Conservation (phyloP, 2,329 filamentous ascomycete genomes). For the Berkeleyomyces basicola region DNA sequence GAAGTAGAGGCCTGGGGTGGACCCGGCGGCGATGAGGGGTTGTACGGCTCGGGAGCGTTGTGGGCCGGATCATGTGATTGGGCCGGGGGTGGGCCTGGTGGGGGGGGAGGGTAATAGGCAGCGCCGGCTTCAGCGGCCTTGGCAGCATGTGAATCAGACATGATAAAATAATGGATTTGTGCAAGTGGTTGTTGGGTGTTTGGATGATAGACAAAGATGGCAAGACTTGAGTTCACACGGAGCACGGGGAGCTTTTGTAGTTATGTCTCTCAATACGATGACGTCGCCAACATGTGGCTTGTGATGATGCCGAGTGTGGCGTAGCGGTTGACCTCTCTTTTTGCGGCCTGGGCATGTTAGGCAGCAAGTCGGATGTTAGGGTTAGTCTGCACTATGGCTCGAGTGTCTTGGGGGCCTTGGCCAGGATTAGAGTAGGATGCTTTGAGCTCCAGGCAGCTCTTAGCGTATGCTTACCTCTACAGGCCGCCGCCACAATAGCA, state of each 20-base stretch:
- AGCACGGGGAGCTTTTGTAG: not conserved
- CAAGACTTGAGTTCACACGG: not conserved
- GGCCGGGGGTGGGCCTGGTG: constrained; percentile 5
- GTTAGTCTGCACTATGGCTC: not conserved
- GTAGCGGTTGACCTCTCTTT: not conserved
- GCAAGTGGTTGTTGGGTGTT: not conserved
- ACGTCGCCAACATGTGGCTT: not conserved
- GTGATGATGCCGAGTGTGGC: not conserved
- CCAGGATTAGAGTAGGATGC: too few species aligned
- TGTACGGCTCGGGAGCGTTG: constrained; percentile 7
- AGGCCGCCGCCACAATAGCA: too few species aligned
- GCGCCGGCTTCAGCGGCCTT: constrained; percentile 9
- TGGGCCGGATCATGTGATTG: constrained; percentile 7
- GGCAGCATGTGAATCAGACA: constrained; percentile 2
- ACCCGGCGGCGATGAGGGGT: not conserved
- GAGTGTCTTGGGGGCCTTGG: not conserved
- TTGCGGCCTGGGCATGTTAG: not conserved
- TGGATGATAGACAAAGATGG: not conserved
- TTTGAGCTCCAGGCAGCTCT: too few species aligned
- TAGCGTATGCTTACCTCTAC: too few species aligned
- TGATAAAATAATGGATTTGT: not conserved
- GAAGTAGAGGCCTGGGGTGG: not conserved
- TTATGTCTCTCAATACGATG: not conserved
- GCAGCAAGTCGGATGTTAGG: not conserved
- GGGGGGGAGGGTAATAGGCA: constrained; percentile 14